Percentiles rank a stretch among this genome's conserved stretches.
These are phyloP conservation scores for Thelephora aurantiotincta DNA, from an alignment of 768 basidiomycete species.

Conservation along the genomic window DNA sequence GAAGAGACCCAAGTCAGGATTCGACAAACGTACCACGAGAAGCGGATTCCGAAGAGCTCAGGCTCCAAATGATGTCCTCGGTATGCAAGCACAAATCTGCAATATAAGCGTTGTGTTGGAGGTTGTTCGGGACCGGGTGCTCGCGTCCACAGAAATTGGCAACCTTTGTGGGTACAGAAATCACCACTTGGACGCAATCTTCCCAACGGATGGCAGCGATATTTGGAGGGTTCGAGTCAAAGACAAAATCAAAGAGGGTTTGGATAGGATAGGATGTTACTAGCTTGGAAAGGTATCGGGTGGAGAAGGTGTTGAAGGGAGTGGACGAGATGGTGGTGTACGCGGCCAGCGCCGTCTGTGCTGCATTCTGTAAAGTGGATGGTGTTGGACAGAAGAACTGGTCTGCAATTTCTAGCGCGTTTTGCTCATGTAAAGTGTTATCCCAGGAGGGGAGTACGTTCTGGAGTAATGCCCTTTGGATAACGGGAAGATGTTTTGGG, in stretches of 20 bases:
- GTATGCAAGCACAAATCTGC: conserved; percentile 34
- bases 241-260: conserved; percentile 42
- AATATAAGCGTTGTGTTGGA: conserved; percentile 48
- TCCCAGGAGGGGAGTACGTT: conserved; percentile 63
- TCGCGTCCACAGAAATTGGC: conserved; percentile 51
- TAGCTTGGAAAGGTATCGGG: conserved; percentile 42
- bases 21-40: conserved; percentile 25
- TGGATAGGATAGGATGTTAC: conserved; percentile 53
- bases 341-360: conserved; percentile 39
- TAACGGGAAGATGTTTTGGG: conserved; percentile 25
- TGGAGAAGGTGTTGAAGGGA: conserved; percentile 31
- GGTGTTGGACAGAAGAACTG: conserved; percentile 66
- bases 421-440: conserved; percentile 31
- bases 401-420: conserved; percentile 30
- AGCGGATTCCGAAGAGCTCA: conserved; percentile 21
- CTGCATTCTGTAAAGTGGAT: conserved; percentile 33
- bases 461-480: conserved; percentile 56
- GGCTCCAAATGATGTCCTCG: conserved; percentile 30
- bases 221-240: conserved; percentile 12
- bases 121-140: conserved; percentile 24
- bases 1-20: background rate
- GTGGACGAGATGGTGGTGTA: conserved; percentile 51
- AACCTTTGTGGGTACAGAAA: conserved; percentile 61
- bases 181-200: conserved; percentile 50
- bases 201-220: conserved; percentile 47